A percentile compares a stretch with the other conserved stretches of the same genome.
These are phyloP conservation scores for Cryphonectria nitschkei DNA, from an alignment of 2,329 filamentous ascomycete species.

Conservation along the genomic window DNA sequence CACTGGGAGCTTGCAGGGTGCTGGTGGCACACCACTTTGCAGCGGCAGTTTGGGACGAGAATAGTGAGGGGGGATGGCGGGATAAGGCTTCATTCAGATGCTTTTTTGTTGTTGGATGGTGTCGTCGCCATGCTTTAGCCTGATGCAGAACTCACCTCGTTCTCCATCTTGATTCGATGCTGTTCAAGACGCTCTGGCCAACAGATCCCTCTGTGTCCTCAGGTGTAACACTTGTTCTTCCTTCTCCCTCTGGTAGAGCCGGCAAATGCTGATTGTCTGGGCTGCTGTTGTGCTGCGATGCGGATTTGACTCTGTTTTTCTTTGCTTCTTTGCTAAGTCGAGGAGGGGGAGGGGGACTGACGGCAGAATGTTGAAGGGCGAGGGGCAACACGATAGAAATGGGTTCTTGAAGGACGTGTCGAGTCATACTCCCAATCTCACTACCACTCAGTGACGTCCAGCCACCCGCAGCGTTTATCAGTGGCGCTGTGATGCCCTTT, in stretches of 20 bases:
- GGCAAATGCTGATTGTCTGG: not conserved
- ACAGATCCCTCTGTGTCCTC: not conserved
- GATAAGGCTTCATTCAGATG: not conserved
- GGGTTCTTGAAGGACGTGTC: not conserved
- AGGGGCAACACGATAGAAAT: constrained; percentile 2
- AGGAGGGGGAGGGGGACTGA: not conserved
- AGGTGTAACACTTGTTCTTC: constrained; percentile 1
- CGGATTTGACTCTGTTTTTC: not conserved
- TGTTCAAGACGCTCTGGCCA: not conserved
- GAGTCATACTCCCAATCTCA: constrained; percentile 10
- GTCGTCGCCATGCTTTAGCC: constrained; percentile 1
- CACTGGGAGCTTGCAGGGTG: constrained; percentile 11
- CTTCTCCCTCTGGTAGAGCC: not conserved
- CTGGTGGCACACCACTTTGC: not conserved
- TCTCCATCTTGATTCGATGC: constrained; percentile 24
- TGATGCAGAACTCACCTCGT: constrained; percentile 24
- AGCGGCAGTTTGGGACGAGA: constrained; percentile 6
- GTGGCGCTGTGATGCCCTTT: not conserved
- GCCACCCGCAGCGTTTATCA: not conserved
- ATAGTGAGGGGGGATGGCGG: not conserved
- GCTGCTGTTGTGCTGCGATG: constrained; percentile 4
- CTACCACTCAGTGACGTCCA: not conserved
- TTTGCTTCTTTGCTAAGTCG: not conserved
- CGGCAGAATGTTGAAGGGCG: not conserved
- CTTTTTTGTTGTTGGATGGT: constrained; percentile 3